Evolutionary conservation across 352 stramenopile genomes (phyloP).

Genomic region (Aphanomyces astaci): DNA sequence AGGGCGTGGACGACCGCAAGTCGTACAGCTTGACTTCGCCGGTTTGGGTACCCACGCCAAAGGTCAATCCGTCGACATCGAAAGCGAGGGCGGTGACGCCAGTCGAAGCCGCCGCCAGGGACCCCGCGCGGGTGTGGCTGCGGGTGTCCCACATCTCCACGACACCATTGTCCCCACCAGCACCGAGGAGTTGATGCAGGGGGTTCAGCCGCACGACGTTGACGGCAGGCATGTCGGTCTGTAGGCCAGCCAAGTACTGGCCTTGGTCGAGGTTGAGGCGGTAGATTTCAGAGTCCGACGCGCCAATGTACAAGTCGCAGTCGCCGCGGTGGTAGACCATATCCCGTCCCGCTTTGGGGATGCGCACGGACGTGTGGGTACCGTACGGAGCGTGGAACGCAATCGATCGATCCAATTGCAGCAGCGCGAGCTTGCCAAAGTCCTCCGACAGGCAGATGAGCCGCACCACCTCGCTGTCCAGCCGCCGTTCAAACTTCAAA

Average conservation of each 20-base stretch:
- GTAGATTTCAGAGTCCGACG: constrained; percentile 88
- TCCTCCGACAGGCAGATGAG: constrained; percentile 92
- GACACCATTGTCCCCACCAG: constrained; percentile 91
- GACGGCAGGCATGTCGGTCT: constrained; percentile 52
- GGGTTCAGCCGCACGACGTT: constrained; percentile 88
- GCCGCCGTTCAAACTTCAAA: constrained; percentile 98
- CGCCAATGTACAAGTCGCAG: constrained; percentile 94
- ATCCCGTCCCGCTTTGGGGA: constrained; percentile 96
- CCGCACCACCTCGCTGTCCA: constrained; percentile 96
- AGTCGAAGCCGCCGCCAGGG: constrained; percentile 37
- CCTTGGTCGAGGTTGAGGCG: constrained; percentile 97
- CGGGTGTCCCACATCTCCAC: constrained; percentile 95
- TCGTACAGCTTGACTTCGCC: constrained; percentile 95
- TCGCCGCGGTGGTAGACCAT: constrained; percentile 95
- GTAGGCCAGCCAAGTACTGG: constrained; percentile 87
- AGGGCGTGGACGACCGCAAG: constrained; percentile 88
- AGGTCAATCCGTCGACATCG: constrained; percentile 90
- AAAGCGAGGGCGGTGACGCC: constrained; percentile 93
- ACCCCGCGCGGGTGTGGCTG: constrained; percentile 55
- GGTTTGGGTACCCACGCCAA: constrained; percentile 91
- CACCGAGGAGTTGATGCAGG: constrained; percentile 84
- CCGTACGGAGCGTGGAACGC: constrained; percentile 98
- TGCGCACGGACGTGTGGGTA: constrained; percentile 90
- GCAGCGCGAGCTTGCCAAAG: constrained; percentile 97
- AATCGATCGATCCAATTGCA: constrained; percentile 94